Evolutionary conservation across 352 stramenopile genomes (phyloP).

Genomic region (Phytophthora uliginosa): DNA sequence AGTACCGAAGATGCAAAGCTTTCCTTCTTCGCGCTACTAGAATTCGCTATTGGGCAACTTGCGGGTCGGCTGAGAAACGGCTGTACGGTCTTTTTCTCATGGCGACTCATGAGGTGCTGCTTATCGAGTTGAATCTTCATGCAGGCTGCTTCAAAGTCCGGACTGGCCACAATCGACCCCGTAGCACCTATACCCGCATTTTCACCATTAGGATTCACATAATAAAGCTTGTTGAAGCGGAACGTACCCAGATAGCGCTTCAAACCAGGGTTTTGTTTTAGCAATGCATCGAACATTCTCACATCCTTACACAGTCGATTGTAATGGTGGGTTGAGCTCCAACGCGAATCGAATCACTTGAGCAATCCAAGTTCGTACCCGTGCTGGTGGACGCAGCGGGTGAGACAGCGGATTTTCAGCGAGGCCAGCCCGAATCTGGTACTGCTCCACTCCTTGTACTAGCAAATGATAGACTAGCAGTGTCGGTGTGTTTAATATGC

Average conservation of each 20-base stretch:
- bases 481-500: not conserved
- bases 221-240: not conserved
- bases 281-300: no score
- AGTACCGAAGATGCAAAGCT: constrained; percentile 2
- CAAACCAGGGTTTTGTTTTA: constrained; percentile 6
- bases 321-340: not conserved
- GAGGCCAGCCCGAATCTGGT: not conserved
- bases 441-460: not conserved
- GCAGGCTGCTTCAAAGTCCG: constrained; percentile 10
- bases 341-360: not conserved
- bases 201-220: not conserved
- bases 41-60: not conserved
- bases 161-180: not conserved
- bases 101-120: constrained; percentile 12
- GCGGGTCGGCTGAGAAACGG: not conserved
- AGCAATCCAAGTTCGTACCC: not conserved
- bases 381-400: no score
- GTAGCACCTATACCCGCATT: constrained; percentile 1
- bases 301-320: no score
- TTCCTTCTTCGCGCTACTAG: not conserved
- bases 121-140: constrained; percentile 9
- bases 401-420: not conserved
- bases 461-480: not conserved
- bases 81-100: constrained; percentile 5
- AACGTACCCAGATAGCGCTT: constrained; percentile 15